Percentiles rank a stretch among this genome's conserved stretches.
Evolutionary conservation across 2,329 filamentous ascomycete genomes (phyloP).

Genomic region (Acrodontium crateriforme): DNA sequence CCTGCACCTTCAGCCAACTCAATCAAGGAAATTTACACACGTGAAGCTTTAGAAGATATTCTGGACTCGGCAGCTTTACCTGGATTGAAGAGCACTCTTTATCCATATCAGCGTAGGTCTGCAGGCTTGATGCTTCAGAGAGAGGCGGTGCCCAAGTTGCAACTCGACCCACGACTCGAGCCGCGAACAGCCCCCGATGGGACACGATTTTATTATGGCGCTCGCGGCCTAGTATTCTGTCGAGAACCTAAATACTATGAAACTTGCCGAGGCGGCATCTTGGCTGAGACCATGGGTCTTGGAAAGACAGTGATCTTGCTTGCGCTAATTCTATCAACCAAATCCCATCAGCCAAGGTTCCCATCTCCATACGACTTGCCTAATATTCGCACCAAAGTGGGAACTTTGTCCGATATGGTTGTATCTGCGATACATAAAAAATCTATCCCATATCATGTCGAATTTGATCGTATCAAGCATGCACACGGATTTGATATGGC

Average conservation of each 20-base stretch:
- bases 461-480: constrained; percentile 41
- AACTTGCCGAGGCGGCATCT: constrained; percentile 57
- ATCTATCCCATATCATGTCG: constrained; percentile 55
- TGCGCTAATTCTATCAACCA: constrained; percentile 56
- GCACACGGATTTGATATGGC: constrained; percentile 37
- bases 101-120: constrained; percentile 68
- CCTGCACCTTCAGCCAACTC: constrained; percentile 43
- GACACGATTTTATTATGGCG: constrained; percentile 54
- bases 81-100: constrained; percentile 52
- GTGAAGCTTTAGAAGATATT: constrained; percentile 42
- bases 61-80: constrained; percentile 34
- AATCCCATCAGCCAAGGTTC: constrained; percentile 50
- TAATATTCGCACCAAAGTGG: constrained; percentile 36
- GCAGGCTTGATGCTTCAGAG: constrained; percentile 73
- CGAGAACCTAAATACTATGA: constrained; percentile 61
- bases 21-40: constrained; percentile 37
- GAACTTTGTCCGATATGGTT: constrained; percentile 60
- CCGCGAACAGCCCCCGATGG: constrained; percentile 46
- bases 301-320: constrained; percentile 87
- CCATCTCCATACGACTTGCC: constrained; percentile 44
- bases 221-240: constrained; percentile 47
- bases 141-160: constrained; percentile 50
- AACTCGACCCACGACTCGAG: constrained; percentile 62
- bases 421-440: constrained; percentile 53
- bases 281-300: constrained; percentile 65